Percentiles rank a stretch among this genome's conserved stretches.
These are phyloP conservation scores for Penicillium hordei DNA, from an alignment of 2,329 filamentous ascomycete genomes.

Conservation along the genomic window DNA sequence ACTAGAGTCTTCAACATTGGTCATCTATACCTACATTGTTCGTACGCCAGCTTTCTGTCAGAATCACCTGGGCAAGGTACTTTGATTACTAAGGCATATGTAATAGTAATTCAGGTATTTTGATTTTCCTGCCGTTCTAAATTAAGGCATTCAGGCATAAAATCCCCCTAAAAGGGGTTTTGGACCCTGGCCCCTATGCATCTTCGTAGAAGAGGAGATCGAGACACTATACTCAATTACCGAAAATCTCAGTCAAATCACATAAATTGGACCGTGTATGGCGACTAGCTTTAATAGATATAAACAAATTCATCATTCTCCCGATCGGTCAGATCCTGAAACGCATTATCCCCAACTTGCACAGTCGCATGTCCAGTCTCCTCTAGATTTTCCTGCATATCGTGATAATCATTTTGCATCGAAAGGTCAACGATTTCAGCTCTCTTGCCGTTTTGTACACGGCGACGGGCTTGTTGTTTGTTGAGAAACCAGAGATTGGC, in stretches of 20 bases:
- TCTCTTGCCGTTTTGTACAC: conserved; percentile 61
- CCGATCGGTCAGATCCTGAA: conserved; percentile 62
- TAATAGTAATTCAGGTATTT: no score
- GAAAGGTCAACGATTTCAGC: conserved; percentile 60
- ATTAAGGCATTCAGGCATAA: no score
- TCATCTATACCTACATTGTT: no score
- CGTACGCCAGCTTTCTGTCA: no score
- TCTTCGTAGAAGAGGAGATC: background rate
- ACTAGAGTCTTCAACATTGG: no score
- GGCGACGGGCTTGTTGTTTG: conserved; percentile 54
- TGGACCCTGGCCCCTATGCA: no score
- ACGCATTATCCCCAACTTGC: conserved; percentile 52
- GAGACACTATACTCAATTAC: background rate
- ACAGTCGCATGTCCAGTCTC: conserved; percentile 17
- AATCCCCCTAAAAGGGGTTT: no score
- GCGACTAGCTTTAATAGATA: conserved; percentile 47
- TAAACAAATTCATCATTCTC: conserved; percentile 70
- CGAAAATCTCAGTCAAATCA: background rate
- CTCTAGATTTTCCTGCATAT: conserved; percentile 14
- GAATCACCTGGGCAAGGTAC: no score
- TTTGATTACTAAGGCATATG: no score
- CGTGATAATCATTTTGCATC: conserved; percentile 58
- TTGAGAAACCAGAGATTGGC: conserved; percentile 55
- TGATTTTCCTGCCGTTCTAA: no score
- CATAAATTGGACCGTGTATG: background rate